These are phyloP conservation scores for Colletotrichum trifolii DNA, from an alignment of 2,329 filamentous ascomycete genomes.

Conservation along the genomic window DNA sequence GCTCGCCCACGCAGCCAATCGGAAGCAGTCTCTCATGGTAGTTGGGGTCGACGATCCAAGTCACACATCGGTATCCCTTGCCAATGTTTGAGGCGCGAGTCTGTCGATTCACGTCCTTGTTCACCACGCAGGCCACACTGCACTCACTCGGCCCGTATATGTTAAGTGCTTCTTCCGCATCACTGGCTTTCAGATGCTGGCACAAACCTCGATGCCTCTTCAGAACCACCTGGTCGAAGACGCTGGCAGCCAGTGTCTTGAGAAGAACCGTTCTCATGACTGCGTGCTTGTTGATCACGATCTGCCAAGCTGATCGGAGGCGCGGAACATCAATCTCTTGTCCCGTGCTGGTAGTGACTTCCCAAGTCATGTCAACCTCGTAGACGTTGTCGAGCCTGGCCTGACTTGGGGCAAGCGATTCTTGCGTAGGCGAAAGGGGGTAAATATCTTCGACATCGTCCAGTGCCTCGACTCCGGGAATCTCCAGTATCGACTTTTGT, in stretches of 20 bases:
- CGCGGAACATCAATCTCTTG: slow-evolving; percentile 34
- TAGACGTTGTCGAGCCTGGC: slow-evolving; percentile 40
- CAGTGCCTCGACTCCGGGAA: not conserved
- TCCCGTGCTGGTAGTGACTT: slow-evolving; percentile 28
- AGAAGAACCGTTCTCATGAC: slow-evolving; percentile 48
- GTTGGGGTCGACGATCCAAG: slow-evolving; percentile 39
- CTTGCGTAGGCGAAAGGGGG: slow-evolving; percentile 52
- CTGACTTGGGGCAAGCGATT: slow-evolving; percentile 50
- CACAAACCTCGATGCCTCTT: not conserved
- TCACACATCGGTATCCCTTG: slow-evolving; percentile 27
- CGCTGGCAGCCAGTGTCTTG: slow-evolving; percentile 40
- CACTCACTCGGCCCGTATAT: slow-evolving; percentile 17
- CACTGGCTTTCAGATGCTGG: not conserved
- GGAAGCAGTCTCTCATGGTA: slow-evolving; percentile 37
- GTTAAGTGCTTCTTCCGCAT: not conserved
- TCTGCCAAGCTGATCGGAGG: slow-evolving; percentile 39
- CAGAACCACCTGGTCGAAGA: slow-evolving; percentile 45
- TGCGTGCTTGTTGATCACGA: slow-evolving; percentile 44
- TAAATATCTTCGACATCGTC: slow-evolving; percentile 47
- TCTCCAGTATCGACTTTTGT: not conserved
- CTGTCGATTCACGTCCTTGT: slow-evolving; percentile 17
- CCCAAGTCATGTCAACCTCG: slow-evolving; percentile 39
- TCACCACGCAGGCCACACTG: slow-evolving; percentile 17
- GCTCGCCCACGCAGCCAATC: slow-evolving; percentile 39
- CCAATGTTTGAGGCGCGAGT: slow-evolving; percentile 39